Evolutionary conservation across 805 yeast species (phyloP), one percentile per base, ranked within the genome.

Genomic region (Candida sakaeoensis): DNA sequence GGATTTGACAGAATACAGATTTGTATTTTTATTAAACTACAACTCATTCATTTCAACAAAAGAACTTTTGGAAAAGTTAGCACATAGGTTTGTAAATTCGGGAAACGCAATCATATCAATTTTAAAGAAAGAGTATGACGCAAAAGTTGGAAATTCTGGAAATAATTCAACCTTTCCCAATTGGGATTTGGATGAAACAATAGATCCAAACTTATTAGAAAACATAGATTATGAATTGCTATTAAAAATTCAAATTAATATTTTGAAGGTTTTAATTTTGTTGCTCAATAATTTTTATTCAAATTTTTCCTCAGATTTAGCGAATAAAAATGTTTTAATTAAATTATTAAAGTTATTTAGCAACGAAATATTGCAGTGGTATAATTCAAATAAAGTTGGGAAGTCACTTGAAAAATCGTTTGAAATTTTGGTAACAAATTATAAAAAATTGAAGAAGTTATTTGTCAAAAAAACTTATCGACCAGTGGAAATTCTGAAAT

Each of bases 241-340:
- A 33, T 80, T 84, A 8, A 86, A 82, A 53, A 85, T 90, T 31
- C 93, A 89, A 54, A 70, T 84, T 27, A 95, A 95, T 29, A 78
- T 89, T 23, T 65, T 89, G 43, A 95, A 86, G 54, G 86, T 88
- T 0, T 64, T 88, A 41, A 72, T 79, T 32, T 74, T 82, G 22
- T 72, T 95, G 58, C 77, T 87, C 15, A 72, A 77, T 33, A 81
- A 82, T 48, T 86, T 84, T 54, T 89, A 82, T 56, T 61, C 75
- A 21, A 93, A 86, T 54, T 86, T 90, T 53, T 72, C 82, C 3
- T 84, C 80, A 54, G 86, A 84, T 49, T 54, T 82, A 45, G 59
- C 63, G 9, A 79, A 82, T 51, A 79, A 83, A 49, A 63, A 68
- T 4, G 65, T 74, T 2, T 72, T 87, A 52, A 75, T 84, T 38